Evolutionary conservation across 169 alveolate genomes (phyloP).

Genomic region (Eimeria sp.): DNA sequence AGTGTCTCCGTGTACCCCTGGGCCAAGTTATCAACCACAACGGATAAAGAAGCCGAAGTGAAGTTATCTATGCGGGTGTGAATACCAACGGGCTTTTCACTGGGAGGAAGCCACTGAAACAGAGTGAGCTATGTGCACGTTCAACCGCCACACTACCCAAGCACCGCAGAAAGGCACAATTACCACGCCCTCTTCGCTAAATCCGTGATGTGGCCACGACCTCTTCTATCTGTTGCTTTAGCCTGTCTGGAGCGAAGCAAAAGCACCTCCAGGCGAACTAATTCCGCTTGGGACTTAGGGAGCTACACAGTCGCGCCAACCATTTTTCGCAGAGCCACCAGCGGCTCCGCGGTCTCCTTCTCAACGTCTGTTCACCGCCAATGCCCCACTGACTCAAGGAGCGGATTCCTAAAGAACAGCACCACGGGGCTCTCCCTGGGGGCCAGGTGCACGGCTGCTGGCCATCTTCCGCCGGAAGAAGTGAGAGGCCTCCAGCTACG

Average conservation of each 20-base stretch:
- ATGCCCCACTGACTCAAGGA: constrained; percentile 1
- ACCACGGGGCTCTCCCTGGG: constrained; percentile 79
- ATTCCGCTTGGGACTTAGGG: constrained; percentile 65
- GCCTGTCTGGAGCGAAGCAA: not conserved
- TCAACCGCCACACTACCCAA: not conserved
- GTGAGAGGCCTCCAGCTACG: not conserved
- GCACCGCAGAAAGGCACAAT: constrained; percentile 11
- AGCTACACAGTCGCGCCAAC: constrained; percentile 58
- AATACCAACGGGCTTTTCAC: constrained; percentile 32
- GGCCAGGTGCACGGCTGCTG: constrained; percentile 69
- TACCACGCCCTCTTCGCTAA: not conserved
- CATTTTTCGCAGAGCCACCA: constrained; percentile 70
- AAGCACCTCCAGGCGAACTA: constrained; percentile 39
- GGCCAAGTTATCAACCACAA: constrained; percentile 15
- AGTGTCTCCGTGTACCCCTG: not conserved
- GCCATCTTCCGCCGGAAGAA: constrained; percentile 74
- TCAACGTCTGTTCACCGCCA: not conserved
- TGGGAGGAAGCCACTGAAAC: constrained; percentile 7
- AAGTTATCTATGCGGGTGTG: constrained; percentile 19
- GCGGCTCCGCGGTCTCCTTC: constrained; percentile 48
- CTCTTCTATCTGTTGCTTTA: not conserved
- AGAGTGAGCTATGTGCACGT: not conserved
- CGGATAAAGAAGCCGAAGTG: not conserved
- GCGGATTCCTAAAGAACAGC: constrained; percentile 59
- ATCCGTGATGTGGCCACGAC: not conserved